These are phyloP conservation scores for Coleophoma eucalyptorum DNA, from an alignment of 2,329 filamentous ascomycete genomes.

Conservation along the genomic window DNA sequence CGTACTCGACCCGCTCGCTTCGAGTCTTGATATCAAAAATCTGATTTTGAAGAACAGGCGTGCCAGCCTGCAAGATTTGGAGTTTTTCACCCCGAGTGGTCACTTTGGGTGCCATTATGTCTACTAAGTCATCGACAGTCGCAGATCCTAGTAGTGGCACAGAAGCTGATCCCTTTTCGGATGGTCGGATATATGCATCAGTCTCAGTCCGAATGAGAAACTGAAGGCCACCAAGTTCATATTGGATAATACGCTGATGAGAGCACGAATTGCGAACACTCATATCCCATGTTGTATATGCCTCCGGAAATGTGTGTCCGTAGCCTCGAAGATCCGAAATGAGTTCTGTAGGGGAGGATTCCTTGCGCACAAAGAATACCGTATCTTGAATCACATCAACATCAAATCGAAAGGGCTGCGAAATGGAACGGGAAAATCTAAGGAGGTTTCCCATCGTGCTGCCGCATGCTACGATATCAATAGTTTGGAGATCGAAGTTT, in stretches of 20 bases:
- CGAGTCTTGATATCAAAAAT: conserved; percentile 51
- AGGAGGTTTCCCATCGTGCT: conserved; percentile 58
- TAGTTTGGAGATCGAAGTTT: conserved; percentile 22
- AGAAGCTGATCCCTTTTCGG: background rate
- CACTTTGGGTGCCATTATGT: conserved; percentile 18
- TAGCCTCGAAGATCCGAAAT: conserved; percentile 52
- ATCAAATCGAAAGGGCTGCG: conserved; percentile 50
- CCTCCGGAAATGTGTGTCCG: conserved; percentile 61
- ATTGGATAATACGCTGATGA: conserved; percentile 57
- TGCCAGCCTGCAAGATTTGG: no score
- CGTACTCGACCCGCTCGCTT: conserved; percentile 12
- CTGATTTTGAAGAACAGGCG: conserved; percentile 12
- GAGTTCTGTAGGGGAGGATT: conserved; percentile 51
- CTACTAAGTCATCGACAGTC: conserved; percentile 7
- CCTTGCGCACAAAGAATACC: conserved; percentile 58
- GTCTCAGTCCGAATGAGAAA: conserved; percentile 50
- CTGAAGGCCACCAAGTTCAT: conserved; percentile 47
- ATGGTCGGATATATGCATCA: conserved; percentile 46
- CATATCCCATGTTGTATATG: conserved; percentile 57
- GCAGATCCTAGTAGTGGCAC: background rate
- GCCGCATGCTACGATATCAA: conserved; percentile 55
- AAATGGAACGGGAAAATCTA: conserved; percentile 43
- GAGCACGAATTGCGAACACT: conserved; percentile 48
- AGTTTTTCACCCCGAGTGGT: background rate
- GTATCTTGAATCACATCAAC: conserved; percentile 50